phyloP scores from a whole-genome alignment of 1,139 yeast species.

The Blastobotrys niveus region DNA sequence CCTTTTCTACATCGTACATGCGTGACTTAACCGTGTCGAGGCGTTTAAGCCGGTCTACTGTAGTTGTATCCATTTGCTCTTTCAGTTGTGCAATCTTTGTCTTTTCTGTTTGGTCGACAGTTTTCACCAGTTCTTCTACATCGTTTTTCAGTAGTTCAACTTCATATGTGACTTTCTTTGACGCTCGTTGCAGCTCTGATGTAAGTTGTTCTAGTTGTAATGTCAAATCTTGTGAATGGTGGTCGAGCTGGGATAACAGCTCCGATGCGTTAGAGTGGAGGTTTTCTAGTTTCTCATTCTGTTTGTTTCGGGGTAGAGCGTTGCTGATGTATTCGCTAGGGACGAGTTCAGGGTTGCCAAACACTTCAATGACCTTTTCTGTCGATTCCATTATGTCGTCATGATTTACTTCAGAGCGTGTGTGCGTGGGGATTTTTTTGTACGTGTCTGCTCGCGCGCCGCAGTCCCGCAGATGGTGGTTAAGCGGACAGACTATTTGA shows the following conservation, averaged over 20 bases:
- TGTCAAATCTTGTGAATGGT: constrained; percentile 32
- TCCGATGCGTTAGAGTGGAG: constrained; percentile 32
- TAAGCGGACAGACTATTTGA: too few species aligned
- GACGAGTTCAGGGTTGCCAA: constrained; percentile 30
- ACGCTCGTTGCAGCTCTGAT: constrained; percentile 27
- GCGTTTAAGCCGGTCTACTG: constrained; percentile 25
- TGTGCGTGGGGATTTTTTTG: background rate
- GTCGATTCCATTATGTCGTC: constrained; percentile 7
- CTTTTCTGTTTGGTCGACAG: constrained; percentile 23
- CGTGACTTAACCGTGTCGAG: constrained; percentile 27
- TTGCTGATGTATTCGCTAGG: constrained; percentile 30
- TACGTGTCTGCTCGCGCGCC: too few species aligned
- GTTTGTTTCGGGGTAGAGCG: constrained; percentile 24
- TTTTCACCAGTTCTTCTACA: constrained; percentile 25
- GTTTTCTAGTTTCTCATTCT: constrained; percentile 25
- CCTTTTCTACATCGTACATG: constrained; percentile 28
- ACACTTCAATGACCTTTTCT: constrained; percentile 25
- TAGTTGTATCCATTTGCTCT: constrained; percentile 14
- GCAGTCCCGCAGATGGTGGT: too few species aligned
- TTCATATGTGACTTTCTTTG: constrained; percentile 33
- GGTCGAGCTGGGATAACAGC: constrained; percentile 33
- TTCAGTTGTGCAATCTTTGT: constrained; percentile 23
- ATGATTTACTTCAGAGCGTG: background rate
- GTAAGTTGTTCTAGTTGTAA: constrained; percentile 30
- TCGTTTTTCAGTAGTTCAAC: constrained; percentile 34